A percentile compares a stretch with the other conserved stretches of the same genome.
Evolutionary conservation across 306 rosid genomes (phyloP).

Genomic region (Lablab purpureus): DNA sequence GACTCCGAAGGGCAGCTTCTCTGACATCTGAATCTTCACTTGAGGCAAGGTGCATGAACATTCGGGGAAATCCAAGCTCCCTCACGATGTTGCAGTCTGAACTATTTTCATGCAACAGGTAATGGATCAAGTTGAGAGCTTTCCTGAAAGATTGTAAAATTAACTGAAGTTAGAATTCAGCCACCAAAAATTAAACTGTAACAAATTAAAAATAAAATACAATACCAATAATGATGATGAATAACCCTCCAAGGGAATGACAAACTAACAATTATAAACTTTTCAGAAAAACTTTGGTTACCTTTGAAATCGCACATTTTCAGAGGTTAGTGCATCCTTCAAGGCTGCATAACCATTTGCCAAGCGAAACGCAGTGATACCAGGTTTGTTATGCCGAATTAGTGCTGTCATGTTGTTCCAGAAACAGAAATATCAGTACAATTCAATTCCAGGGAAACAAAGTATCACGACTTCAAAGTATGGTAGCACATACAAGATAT

Average conservation of each 20-base stretch:
- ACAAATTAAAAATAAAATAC: too few species aligned
- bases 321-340: slow-evolving; percentile 79
- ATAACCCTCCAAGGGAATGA: too few species aligned
- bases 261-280: background rate
- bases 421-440: slow-evolving; percentile 43
- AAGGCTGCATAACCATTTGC: slow-evolving; percentile 91
- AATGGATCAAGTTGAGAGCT: slow-evolving; percentile 88
- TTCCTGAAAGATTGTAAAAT: slow-evolving; percentile 64
- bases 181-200: too few species aligned
- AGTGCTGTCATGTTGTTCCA: slow-evolving; percentile 64
- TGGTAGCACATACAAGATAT: slow-evolving; percentile 74
- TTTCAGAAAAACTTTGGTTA: slow-evolving; percentile 38
- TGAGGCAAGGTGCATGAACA: slow-evolving; percentile 75
- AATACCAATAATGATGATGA: too few species aligned
- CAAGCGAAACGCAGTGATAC: slow-evolving; percentile 75
- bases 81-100: slow-evolving; percentile 67
- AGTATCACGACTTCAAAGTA: background rate
- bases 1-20: slow-evolving; percentile 86
- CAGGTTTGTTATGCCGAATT: slow-evolving; percentile 84
- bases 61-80: slow-evolving; percentile 79
- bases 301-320: slow-evolving; percentile 93
- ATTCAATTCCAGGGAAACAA: slow-evolving; percentile 1
- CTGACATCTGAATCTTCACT: slow-evolving; percentile 80
- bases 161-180: slow-evolving; percentile 2
- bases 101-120: slow-evolving; percentile 71